A percentile compares a stretch with the other conserved stretches of the same genome.
phyloP scores from a whole-genome alignment of 1,284 basidiomycete genomes.

The Ganoderma multipileum region DNA sequence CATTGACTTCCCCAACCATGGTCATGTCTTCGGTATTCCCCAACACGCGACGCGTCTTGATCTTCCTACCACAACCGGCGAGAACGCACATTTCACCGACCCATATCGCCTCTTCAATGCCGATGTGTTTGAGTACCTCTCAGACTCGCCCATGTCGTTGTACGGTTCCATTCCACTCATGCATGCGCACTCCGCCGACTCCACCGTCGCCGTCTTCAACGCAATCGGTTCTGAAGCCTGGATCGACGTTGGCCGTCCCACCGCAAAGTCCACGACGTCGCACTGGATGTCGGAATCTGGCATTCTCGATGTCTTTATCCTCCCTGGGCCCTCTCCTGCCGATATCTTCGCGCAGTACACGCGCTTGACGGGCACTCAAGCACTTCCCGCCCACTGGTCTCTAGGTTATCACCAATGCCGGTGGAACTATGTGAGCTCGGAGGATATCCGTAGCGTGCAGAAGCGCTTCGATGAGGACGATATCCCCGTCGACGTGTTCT shows the following conservation, averaged over 20 bases:
- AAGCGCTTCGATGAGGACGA: slow-evolving; percentile 90
- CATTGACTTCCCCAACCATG: slow-evolving; percentile 91
- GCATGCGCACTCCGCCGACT: slow-evolving; percentile 88
- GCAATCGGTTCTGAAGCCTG: slow-evolving; percentile 95
- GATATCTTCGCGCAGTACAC: slow-evolving; percentile 90
- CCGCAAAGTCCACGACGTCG: slow-evolving; percentile 75
- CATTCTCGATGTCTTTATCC: slow-evolving; percentile 92
- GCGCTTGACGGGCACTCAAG: slow-evolving; percentile 83
- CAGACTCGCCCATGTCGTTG: slow-evolving; percentile 90
- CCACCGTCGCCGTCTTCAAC: slow-evolving; percentile 92
- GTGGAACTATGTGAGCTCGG: slow-evolving; percentile 96
- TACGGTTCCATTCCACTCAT: slow-evolving; percentile 94
- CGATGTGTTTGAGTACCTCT: slow-evolving; percentile 97
- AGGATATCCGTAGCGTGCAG: slow-evolving; percentile 90
- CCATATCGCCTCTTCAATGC: slow-evolving; percentile 97
- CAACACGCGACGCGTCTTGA: slow-evolving; percentile 94
- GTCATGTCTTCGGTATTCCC: slow-evolving; percentile 93
- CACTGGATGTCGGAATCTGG: slow-evolving; percentile 99
- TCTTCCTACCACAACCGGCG: slow-evolving; percentile 84
- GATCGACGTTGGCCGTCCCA: slow-evolving; percentile 85
- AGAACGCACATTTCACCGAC: slow-evolving; percentile 77
- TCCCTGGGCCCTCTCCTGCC: slow-evolving; percentile 87
- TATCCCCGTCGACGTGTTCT: slow-evolving; percentile 96
- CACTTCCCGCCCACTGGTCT: slow-evolving; percentile 90
- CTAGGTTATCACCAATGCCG: slow-evolving; percentile 97